Conservation (phyloP, 352 stramenopile species). For the Pythium oligandrum region DNA sequence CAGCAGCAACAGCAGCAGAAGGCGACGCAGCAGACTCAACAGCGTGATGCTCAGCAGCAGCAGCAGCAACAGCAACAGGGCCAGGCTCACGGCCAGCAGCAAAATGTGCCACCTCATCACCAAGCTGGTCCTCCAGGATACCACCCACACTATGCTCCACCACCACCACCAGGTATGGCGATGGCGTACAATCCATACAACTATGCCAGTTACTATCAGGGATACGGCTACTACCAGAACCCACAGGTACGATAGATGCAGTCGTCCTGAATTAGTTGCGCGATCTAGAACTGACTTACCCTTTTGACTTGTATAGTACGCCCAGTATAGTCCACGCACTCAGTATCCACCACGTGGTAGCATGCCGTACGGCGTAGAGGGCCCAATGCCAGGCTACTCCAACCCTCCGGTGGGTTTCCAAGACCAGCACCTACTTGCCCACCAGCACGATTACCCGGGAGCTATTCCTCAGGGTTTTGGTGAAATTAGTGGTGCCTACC, state of each 20-base stretch:
- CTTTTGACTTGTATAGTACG: conserved; percentile 30
- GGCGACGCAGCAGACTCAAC: conserved; percentile 12
- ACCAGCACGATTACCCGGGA: conserved; percentile 78
- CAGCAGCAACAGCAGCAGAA: conserved; percentile 26
- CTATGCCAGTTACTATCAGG: conserved; percentile 82
- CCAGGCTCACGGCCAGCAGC: conserved; percentile 30
- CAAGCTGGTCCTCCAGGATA: conserved; percentile 68
- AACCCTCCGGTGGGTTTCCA: conserved; percentile 76
- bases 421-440: conserved; percentile 74
- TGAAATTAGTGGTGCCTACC: conserved; percentile 74
- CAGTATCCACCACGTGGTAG: conserved; percentile 80
- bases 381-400: conserved; percentile 72
- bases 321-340: conserved; percentile 82
- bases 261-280: too few relatives aligned
- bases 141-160: conserved; percentile 75
- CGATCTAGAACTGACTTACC: not conserved
- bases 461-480: conserved; percentile 76
- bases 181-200: conserved; percentile 89
- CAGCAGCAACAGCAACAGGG: conserved; percentile 16
- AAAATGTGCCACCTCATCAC: conserved; percentile 52
- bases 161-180: conserved; percentile 81
- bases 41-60: conserved; percentile 9
- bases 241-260: conserved; percentile 27
- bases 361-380: conserved; percentile 82
- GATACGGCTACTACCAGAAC: conserved; percentile 87